A percentile compares a stretch with the other conserved stretches of the same genome.
phyloP scores from a whole-genome alignment of 306 rosid species.

The Acacia acuminata region DNA sequence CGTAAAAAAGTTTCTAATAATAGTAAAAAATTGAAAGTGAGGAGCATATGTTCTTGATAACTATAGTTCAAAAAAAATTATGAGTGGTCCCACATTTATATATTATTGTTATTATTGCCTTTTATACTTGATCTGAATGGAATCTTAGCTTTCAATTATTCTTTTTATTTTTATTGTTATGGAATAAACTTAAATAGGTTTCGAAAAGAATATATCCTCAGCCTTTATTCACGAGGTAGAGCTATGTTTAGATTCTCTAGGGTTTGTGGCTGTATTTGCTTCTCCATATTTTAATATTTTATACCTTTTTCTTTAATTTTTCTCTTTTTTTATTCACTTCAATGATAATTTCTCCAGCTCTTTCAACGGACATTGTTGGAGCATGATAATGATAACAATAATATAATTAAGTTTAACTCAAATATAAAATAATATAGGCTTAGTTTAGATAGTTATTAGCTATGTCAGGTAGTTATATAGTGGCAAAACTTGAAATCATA shows the following conservation, averaged over 20 bases:
- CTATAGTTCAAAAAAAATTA: background rate
- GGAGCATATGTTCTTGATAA: background rate
- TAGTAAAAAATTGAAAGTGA: background rate
- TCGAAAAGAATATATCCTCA: background rate
- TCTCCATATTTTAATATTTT: background rate
- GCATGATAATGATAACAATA: background rate
- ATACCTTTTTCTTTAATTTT: background rate
- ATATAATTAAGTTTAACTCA: background rate
- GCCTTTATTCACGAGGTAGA: background rate
- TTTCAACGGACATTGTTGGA: background rate
- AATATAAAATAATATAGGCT: background rate
- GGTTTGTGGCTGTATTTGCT: background rate
- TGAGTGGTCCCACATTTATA: background rate
- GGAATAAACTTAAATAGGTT: background rate
- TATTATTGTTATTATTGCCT: background rate
- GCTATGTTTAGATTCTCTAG: background rate
- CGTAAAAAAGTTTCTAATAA: too few relatives aligned
- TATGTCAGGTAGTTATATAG: background rate
- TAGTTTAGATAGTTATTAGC: background rate
- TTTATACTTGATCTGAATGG: background rate
- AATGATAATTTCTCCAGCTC: background rate
- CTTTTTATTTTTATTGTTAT: background rate
- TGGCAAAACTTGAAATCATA: background rate
- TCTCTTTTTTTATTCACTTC: background rate
- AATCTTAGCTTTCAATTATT: background rate